Percentiles rank a stretch among this genome's conserved stretches.
Conservation (phyloP, 2,329 filamentous ascomycete genomes). For the Didymella segeticola region DNA sequence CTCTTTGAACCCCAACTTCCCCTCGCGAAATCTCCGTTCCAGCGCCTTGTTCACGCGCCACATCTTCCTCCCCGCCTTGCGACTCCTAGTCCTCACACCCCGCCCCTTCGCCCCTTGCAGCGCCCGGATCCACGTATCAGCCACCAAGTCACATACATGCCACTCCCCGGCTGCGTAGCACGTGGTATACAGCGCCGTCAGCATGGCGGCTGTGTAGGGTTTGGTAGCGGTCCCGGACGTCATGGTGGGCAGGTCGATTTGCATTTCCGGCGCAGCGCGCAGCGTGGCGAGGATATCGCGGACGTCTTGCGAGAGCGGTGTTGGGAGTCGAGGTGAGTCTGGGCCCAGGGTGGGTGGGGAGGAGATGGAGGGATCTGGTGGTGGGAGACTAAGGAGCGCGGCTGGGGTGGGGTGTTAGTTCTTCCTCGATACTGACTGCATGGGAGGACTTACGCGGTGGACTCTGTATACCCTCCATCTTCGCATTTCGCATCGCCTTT, state of each 20-base stretch:
- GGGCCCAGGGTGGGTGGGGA: no score
- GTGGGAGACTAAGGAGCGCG: not conserved
- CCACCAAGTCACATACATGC: constrained; percentile 39
- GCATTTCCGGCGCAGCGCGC: not conserved
- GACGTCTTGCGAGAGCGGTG: constrained; percentile 1
- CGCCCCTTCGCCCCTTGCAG: constrained; percentile 29
- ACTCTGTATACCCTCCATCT: no score
- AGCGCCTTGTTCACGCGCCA: constrained; percentile 30
- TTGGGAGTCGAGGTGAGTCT: not conserved
- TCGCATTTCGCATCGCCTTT: no score
- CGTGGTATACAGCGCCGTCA: constrained; percentile 37
- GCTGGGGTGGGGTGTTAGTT: no score
- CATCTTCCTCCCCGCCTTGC: not conserved
- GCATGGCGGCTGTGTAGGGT: constrained; percentile 27
- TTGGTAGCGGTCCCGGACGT: constrained; percentile 1
- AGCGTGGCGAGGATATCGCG: constrained; percentile 9
- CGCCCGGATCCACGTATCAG: constrained; percentile 45
- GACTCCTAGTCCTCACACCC: not conserved
- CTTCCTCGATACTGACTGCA: no score
- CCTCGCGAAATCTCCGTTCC: not conserved
- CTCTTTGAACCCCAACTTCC: constrained; percentile 10
- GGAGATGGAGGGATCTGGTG: no score
- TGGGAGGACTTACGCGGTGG: no score
- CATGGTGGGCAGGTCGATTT: constrained; percentile 28
- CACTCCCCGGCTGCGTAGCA: constrained; percentile 22